Evolutionary conservation across 129 eudicot species (phyloP).

Genomic region (Flaveria brownii): DNA sequence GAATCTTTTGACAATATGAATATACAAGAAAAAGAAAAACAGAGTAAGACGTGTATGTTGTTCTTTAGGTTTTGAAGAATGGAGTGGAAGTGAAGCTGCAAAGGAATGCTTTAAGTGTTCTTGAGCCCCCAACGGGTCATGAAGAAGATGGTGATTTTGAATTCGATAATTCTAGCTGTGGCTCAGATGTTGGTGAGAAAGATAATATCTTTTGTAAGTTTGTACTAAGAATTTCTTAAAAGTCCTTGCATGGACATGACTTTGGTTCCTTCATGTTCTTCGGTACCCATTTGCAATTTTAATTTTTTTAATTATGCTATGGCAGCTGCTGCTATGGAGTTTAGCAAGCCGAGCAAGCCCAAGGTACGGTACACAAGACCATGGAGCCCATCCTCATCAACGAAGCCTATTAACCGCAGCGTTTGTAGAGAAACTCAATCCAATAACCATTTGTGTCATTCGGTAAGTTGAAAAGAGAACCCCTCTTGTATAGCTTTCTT

Average conservation of each 20-base stretch:
- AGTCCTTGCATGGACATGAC: background rate
- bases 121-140: conserved; percentile 94
- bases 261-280: background rate
- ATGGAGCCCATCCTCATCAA: conserved; percentile 55
- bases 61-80: conserved; percentile 77
- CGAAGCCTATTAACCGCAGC: conserved; percentile 52
- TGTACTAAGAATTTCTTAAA: conserved; percentile 1
- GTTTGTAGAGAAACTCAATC: conserved; percentile 52
- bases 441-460: conserved; percentile 35
- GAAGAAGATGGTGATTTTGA: conserved; percentile 86
- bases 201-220: conserved; percentile 60
- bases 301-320: background rate
- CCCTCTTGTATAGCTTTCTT: conserved; percentile 6
- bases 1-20: background rate
- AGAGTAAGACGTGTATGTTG: background rate
- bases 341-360: conserved; percentile 76
- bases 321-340: conserved; percentile 61
- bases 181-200: conserved; percentile 55
- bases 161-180: conserved; percentile 68
- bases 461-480: conserved; percentile 49
- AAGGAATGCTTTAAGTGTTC: conserved; percentile 91
- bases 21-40: background rate
- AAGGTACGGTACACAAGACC: conserved; percentile 70
- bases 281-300: background rate
- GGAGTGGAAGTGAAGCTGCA: conserved; percentile 98